A percentile compares a stretch with the other conserved stretches of the same genome.
Conservation (phyloP, 495 filamentous ascomycete species). For the Hypoxylon trugodes region DNA sequence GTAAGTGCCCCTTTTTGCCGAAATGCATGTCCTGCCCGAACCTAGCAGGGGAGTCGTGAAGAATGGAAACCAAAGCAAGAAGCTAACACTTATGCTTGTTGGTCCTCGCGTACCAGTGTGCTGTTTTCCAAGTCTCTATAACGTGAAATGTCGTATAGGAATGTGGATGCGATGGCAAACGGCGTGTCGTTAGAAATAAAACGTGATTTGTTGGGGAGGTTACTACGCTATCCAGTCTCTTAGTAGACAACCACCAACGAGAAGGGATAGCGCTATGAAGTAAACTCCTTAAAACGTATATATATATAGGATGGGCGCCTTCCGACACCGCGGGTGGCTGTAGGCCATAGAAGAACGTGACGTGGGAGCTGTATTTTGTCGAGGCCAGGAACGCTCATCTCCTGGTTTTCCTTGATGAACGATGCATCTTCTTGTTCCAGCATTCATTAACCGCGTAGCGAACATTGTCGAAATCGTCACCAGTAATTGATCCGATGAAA, state of each 20-base stretch:
- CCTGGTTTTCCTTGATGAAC: constrained; percentile 43
- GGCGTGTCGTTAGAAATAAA: constrained; percentile 19
- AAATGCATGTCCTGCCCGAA: constrained; percentile 9
- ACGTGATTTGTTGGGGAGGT: constrained; percentile 22
- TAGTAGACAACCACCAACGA: not conserved
- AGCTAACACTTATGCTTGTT: constrained; percentile 14
- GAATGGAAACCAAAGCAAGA: constrained; percentile 13
- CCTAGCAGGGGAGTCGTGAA: not conserved
- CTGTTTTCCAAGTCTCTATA: constrained; percentile 43
- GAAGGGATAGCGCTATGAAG: constrained; percentile 7
- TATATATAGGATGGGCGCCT: constrained; percentile 23
- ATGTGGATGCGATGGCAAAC: constrained; percentile 10
- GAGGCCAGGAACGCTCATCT: constrained; percentile 34
- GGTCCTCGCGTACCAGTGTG: constrained; percentile 41
- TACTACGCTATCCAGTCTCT: constrained; percentile 9
- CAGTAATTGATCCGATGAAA: constrained; percentile 52
- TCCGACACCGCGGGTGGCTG: constrained; percentile 22
- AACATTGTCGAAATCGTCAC: constrained; percentile 48
- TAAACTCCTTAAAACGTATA: constrained; percentile 34
- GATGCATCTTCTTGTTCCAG: constrained; percentile 52
- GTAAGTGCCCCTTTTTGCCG: constrained; percentile 17
- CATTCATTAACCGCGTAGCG: constrained; percentile 53
- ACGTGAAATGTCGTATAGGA: constrained; percentile 18
- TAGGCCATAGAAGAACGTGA: constrained; percentile 35
- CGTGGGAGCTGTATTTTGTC: constrained; percentile 24